Evolutionary conservation across 2,329 filamentous ascomycete species (phyloP), one percentile per base, ranked within the genome.

Genomic region (Xenoacremonium recifei): DNA sequence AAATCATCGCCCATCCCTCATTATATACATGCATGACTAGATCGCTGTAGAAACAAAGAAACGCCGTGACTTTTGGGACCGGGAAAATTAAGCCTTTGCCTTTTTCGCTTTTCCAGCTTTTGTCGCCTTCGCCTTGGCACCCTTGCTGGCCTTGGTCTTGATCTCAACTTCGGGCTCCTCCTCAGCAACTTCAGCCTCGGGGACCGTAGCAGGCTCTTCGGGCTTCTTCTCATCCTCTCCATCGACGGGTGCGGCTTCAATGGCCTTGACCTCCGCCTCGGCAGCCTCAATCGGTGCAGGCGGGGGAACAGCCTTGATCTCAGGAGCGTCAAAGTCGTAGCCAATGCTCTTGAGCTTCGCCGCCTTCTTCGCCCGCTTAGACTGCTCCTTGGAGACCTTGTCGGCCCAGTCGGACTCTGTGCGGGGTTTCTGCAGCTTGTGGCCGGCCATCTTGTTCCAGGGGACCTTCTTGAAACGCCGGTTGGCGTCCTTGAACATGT

Each of bases 401-500:
- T 80, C 80, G 45, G 83, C 74, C 93, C 93, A 99, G n/a, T 75
- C 73, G 25, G 85, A 80, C 60, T 89, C 81, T 16, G 85, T 80
- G 52, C 80, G 78, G 31, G 87, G 86, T 61, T 84, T 81, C 58
- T 85, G 82, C 51, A 97, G 75, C 55, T 81, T 78, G 55, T 82
- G 76, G 37, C 88, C 88, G 46, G 86, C 87, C 64, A 97, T 85
- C 70, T 87, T 87, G 69, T 90, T 93, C 76, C 88, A 85, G 16
- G 93, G 92, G 11, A 92, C 82, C 49, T 78, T 77, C 76, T 95
- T 95, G 77, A 93, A 96, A 42, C 91, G 85, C 59, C 82, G 83
- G 67, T 95, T 92, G 58, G 90, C 89, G 27, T 90, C 90, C 70
- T 93, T 90, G 81, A 90, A 97, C 39, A 96, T 72, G 48, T 89